phyloP scores from a whole-genome alignment of 2,329 filamentous ascomycete genomes.

The Aspergillus niger region DNA sequence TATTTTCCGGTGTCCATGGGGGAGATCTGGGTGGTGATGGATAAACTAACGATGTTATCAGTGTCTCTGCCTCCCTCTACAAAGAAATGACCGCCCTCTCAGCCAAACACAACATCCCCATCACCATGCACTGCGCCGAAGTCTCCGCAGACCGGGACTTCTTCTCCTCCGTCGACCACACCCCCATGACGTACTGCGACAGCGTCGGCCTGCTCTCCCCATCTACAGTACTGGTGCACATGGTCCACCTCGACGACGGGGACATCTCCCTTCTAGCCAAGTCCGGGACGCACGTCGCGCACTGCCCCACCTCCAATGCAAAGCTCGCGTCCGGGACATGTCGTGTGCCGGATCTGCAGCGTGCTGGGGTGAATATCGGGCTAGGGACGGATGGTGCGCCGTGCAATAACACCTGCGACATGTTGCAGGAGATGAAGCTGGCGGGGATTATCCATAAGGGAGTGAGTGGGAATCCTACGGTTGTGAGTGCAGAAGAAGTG shows the following conservation, averaged over 20 bases:
- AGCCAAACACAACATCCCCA: conserved; percentile 41
- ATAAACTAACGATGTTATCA: not conserved
- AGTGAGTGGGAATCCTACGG: conserved; percentile 43
- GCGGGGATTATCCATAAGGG: conserved; percentile 55
- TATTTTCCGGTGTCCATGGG: too few species aligned
- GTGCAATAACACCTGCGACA: conserved; percentile 56
- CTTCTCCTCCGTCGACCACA: conserved; percentile 29
- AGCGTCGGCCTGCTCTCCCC: conserved; percentile 42
- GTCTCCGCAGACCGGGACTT: conserved; percentile 15
- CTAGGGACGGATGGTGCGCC: conserved; percentile 58
- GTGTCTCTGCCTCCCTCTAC: conserved; percentile 40
- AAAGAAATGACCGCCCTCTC: conserved; percentile 46
- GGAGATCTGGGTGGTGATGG: not conserved
- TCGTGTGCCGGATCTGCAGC: conserved; percentile 49
- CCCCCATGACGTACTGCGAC: conserved; percentile 48
- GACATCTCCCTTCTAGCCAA: conserved; percentile 45
- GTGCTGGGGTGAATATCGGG: conserved; percentile 48
- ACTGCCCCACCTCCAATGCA: conserved; percentile 55
- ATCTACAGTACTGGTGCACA: conserved; percentile 54
- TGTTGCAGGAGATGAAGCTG: conserved; percentile 57
- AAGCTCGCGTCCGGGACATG: conserved; percentile 57
- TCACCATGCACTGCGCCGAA: conserved; percentile 54
- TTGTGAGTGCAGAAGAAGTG: conserved; percentile 49
- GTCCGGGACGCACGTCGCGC: conserved; percentile 51
- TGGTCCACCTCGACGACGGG: conserved; percentile 54